Percentiles rank a stretch among this genome's conserved stretches.
phyloP scores from a whole-genome alignment of 495 filamentous ascomycete species.

The Bacidia gigantensis region DNA sequence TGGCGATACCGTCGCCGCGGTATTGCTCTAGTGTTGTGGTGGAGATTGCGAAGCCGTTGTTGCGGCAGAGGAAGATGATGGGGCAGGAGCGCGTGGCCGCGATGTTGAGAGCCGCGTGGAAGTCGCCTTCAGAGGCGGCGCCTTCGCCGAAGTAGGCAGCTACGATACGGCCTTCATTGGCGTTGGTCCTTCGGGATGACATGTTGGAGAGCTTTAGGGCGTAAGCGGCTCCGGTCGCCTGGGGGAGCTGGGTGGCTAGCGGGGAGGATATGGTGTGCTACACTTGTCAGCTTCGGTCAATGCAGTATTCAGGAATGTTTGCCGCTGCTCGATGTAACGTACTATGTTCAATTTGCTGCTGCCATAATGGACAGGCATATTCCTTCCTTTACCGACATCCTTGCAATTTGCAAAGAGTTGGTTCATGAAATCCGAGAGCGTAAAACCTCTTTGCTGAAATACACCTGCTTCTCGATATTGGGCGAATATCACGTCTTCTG shows the following conservation, averaged over 20 bases:
- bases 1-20: conserved; percentile 91
- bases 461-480: conserved; percentile 93
- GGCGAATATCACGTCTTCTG: conserved; percentile 81
- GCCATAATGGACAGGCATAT: conserved; percentile 97
- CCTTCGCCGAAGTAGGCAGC: conserved; percentile 95
- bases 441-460: conserved; percentile 81
- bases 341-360: conserved; percentile 71
- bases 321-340: conserved; percentile 12
- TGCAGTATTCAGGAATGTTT: background rate
- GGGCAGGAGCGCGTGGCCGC: conserved; percentile 88
- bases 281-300: conserved; percentile 19
- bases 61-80: conserved; percentile 87
- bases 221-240: conserved; percentile 87
- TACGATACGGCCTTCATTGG: conserved; percentile 49
- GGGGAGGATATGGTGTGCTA: conserved; percentile 86
- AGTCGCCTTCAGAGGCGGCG: conserved; percentile 94
- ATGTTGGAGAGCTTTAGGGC: conserved; percentile 70
- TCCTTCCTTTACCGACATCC: conserved; percentile 70
- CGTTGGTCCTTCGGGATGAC: conserved; percentile 41
- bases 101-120: conserved; percentile 93
- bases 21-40: conserved; percentile 95
- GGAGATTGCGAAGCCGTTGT: conserved; percentile 93
- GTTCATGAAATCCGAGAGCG: conserved; percentile 78
- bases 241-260: conserved; percentile 88
- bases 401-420: conserved; percentile 85